Evolutionary conservation across 176 grass and related monocot species (phyloP).

Genomic region (Carex parvula): DNA sequence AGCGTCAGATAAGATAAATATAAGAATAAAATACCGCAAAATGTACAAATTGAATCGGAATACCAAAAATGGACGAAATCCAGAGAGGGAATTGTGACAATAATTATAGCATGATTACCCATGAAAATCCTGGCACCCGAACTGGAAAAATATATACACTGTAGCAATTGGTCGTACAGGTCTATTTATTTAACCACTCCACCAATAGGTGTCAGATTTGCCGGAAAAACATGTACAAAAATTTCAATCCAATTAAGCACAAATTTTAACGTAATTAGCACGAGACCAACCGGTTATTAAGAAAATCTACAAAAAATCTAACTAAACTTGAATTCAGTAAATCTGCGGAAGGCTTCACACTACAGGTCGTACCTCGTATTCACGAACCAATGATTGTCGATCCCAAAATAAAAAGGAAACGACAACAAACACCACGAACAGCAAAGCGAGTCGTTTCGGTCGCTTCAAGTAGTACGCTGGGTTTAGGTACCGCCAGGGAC

Average conservation of each 20-base stretch:
- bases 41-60: background rate
- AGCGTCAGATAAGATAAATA: background rate
- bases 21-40: background rate
- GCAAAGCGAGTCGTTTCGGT: slow-evolving; percentile 79
- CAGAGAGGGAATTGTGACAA: background rate
- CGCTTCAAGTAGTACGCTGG: slow-evolving; percentile 94
- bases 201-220: background rate
- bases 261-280: background rate
- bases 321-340: background rate
- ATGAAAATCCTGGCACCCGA: background rate
- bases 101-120: background rate
- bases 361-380: slow-evolving; percentile 63
- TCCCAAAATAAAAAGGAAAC: slow-evolving; percentile 91
- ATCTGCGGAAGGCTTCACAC: background rate
- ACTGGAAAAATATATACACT: background rate
- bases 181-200: background rate
- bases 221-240: background rate
- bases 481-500: slow-evolving; percentile 74
- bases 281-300: background rate
- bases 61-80: background rate
- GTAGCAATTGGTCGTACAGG: background rate
- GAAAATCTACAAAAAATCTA: background rate
- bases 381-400: slow-evolving; percentile 71
- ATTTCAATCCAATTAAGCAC: background rate
- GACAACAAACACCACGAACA: slow-evolving; percentile 87